phyloP scores from a whole-genome alignment of 495 filamentous ascomycete species.

The Podospora tetraspora region DNA sequence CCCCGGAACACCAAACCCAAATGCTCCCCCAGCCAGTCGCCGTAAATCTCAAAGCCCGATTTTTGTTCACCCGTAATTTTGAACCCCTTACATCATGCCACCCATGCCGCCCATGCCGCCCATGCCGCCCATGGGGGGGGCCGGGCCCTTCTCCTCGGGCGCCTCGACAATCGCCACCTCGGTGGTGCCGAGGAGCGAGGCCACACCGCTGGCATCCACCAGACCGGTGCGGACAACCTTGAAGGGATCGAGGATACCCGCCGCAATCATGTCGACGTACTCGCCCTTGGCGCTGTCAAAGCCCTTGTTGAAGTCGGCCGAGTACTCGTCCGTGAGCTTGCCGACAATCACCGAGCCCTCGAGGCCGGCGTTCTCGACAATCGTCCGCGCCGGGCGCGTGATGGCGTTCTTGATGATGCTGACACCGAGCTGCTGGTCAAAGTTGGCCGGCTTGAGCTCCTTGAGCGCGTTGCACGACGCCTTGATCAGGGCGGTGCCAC shows the following conservation, averaged over 20 bases:
- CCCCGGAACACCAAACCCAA: slow-evolving; percentile 30
- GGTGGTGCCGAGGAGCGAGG: slow-evolving; percentile 93
- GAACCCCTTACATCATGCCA: slow-evolving; percentile 19
- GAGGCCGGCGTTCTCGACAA: slow-evolving; percentile 94
- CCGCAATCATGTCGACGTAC: slow-evolving; percentile 96
- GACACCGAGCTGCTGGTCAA: slow-evolving; percentile 98
- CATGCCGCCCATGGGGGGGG: slow-evolving; percentile 52
- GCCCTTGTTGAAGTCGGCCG: slow-evolving; percentile 92
- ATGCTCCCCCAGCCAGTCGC: slow-evolving; percentile 30
- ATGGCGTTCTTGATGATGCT: slow-evolving; percentile 96
- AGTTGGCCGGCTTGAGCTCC: slow-evolving; percentile 82
- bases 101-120: slow-evolving; percentile 52
- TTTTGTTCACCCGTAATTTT: slow-evolving; percentile 14
- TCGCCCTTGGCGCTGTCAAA: slow-evolving; percentile 94
- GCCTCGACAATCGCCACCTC: slow-evolving; percentile 97
- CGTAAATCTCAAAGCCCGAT: slow-evolving; percentile 25
- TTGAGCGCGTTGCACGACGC: slow-evolving; percentile 83
- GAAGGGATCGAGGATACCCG: slow-evolving; percentile 96
- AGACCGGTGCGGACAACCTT: slow-evolving; percentile 98
- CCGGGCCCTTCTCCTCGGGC: slow-evolving; percentile 75
- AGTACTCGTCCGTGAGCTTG: slow-evolving; percentile 94
- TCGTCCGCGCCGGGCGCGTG: slow-evolving; percentile 86
- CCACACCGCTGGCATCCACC: slow-evolving; percentile 91
- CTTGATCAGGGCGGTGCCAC: slow-evolving; percentile 97
- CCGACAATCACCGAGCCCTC: slow-evolving; percentile 96